Base-by-base conservation (phyloP, 805 yeast species). In the Lipomyces chichibuensis region DNA sequence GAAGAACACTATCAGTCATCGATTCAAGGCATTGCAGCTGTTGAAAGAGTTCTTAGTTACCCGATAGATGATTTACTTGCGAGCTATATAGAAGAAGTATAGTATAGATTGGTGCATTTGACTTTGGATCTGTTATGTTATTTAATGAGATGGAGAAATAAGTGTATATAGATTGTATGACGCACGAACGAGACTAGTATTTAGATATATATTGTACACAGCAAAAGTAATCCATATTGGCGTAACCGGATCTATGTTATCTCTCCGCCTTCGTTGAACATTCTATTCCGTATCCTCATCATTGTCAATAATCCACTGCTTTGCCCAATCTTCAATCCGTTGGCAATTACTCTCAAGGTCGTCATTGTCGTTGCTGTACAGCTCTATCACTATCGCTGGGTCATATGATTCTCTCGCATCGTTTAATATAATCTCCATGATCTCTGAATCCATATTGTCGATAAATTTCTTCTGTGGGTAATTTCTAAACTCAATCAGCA, bases 381-480 rank as follows among this genome's bases (percentile, higher is more conserved):
- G 83, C 73, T 90, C 95, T 54, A 95, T 90, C 37, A 95, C 94
- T 35, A 92, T 87, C 70, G 89, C 91, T 56, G 87, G 87, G 39
- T 84, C 89, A 75, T 92, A 95, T 53, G 88, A 84, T 43, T 92
- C 97, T 65, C 84, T 81, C 0, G 98, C 99, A 72, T 95, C 99
- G 71, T 88, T 89, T 57, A 87, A 78, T 17, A 95, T 85, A 14
- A 94, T 91, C 72, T 93, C 94, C 98, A 95, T 95, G 71, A 95
- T 95, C 79, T 95, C 99, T 67, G 96, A 96, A 77, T 95, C 99
- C 57, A 95, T 80, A 76, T 95, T 95, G 74, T 95, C 99, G 65
- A 88, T 89, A 70, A 95, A 86, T 79, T 95, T 95, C 67, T 84
- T 83, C 68, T 91, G 89, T 63, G 88, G 86, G 76, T 95, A 95